Conservation (phyloP, 306 rosid species). For the Glycyrrhiza uralensis region DNA sequence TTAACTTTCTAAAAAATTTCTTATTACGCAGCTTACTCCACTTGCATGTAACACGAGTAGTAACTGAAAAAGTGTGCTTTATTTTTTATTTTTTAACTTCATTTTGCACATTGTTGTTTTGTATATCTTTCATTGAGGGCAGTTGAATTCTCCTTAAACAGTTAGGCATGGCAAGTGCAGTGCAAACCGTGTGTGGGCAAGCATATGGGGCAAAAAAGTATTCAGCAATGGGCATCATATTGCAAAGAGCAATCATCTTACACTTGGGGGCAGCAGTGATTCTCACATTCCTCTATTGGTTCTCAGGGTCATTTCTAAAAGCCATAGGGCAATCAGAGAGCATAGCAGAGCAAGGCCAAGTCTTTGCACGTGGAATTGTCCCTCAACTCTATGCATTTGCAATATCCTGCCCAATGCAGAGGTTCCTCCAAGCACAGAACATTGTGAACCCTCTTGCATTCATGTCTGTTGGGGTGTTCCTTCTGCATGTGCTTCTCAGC, state of each 20-base stretch:
- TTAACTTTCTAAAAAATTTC: neutral
- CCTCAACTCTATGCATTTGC: conserved; percentile 65
- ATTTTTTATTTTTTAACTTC: neutral
- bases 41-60: neutral
- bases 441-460: conserved; percentile 56
- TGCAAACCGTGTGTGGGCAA: conserved; percentile 64
- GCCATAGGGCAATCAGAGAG: conserved; percentile 23
- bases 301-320: conserved; percentile 43
- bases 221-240: conserved; percentile 48
- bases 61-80: too few relatives aligned
- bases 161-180: conserved; percentile 72
- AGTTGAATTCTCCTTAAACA: conserved; percentile 16
- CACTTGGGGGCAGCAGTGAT: conserved; percentile 43
- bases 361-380: conserved; percentile 43
- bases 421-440: conserved; percentile 60
- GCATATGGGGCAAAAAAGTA: conserved; percentile 58
- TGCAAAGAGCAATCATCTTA: conserved; percentile 18
- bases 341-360: conserved; percentile 45
- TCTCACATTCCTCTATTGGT: conserved; percentile 54
- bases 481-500: conserved; percentile 43
- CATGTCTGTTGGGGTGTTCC: conserved; percentile 21
- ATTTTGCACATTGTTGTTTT: neutral
- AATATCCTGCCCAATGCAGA: conserved; percentile 44
- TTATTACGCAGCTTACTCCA: neutral
- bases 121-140: too few relatives aligned